Evolutionary conservation across 2,329 filamentous ascomycete species (phyloP).

Genomic region (Phyllosticta capitalensis): DNA sequence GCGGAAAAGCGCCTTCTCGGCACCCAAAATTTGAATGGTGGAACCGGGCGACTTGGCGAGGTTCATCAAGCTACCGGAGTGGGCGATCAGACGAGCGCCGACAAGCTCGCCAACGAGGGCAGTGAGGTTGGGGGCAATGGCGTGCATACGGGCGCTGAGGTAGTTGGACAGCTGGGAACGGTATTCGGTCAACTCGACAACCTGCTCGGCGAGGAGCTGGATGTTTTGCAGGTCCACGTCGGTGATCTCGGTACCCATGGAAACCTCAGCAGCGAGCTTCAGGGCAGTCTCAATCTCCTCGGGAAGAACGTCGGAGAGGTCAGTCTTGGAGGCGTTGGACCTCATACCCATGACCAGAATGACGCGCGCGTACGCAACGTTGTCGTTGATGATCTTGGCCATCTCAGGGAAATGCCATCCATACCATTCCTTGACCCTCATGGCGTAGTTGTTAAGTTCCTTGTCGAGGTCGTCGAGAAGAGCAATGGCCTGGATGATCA

Average conservation of each 20-base stretch:
- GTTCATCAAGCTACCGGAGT: conserved; percentile 88
- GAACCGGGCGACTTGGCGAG: conserved; percentile 90
- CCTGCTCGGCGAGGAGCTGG: conserved; percentile 81
- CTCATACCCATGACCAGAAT: conserved; percentile 86
- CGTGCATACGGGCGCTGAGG: conserved; percentile 86
- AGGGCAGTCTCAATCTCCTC: conserved; percentile 89
- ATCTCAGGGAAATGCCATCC: conserved; percentile 99
- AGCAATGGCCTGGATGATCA: conserved; percentile 93
- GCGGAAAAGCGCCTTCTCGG: conserved; percentile 97
- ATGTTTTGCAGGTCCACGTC: conserved; percentile 90
- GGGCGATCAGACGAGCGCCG: conserved; percentile 87
- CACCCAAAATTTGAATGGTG: conserved; percentile 95
- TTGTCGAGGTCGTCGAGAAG: conserved; percentile 94
- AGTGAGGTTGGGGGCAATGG: conserved; percentile 92
- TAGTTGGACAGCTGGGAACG: conserved; percentile 81
- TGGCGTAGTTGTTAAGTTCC: conserved; percentile 96
- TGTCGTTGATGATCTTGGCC: conserved; percentile 94
- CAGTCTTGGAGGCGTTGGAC: conserved; percentile 61
- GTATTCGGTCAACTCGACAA: conserved; percentile 86
- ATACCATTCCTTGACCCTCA: conserved; percentile 99
- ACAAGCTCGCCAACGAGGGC: conserved; percentile 88
- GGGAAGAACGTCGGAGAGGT: conserved; percentile 83
- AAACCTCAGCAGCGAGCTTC: conserved; percentile 90
- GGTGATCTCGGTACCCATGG: conserved; percentile 97
- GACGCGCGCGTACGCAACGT: conserved; percentile 83